Percentiles rank a stretch among this genome's conserved stretches.
Conservation (phyloP, 1,139 yeast species). For the Hanseniaspora uvarum region DNA sequence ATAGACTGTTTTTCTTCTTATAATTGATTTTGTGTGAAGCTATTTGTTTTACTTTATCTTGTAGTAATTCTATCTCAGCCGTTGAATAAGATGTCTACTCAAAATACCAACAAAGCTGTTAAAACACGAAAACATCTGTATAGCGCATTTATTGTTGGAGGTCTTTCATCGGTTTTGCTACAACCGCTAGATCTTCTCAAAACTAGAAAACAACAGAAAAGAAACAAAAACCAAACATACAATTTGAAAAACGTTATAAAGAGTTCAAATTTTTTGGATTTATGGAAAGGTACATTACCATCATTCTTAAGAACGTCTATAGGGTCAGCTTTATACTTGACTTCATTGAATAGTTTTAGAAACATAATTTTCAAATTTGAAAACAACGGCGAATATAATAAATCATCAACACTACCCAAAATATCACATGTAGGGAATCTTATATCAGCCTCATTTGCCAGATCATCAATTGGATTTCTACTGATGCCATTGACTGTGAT, state of each 20-base stretch:
- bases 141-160: conserved; percentile 83
- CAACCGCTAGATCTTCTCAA: conserved; percentile 88
- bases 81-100: neutral
- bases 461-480: conserved; percentile 72
- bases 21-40: too few species aligned
- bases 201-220: conserved; percentile 75
- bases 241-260: conserved; percentile 42
- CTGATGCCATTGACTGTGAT: conserved; percentile 99
- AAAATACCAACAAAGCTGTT: neutral
- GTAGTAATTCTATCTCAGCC: neutral
- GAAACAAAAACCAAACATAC: conserved; percentile 35
- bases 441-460: conserved; percentile 63
- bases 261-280: conserved; percentile 31
- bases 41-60: too few species aligned
- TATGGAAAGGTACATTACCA: conserved; percentile 93
- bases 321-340: conserved; percentile 79
- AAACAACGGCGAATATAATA: conserved; percentile 15
- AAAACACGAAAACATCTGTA: conserved; percentile 41
- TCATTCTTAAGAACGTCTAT: conserved; percentile 81
- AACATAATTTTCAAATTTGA: conserved; percentile 19
- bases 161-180: conserved; percentile 66
- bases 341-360: conserved; percentile 57
- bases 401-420: conserved; percentile 48
- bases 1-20: too few species aligned
- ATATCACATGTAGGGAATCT: conserved; percentile 62